Percentiles rank a stretch among this genome's conserved stretches.
Evolutionary conservation across 73 alveolate species (phyloP).

Genomic region (Tetrahymena thermophila): DNA sequence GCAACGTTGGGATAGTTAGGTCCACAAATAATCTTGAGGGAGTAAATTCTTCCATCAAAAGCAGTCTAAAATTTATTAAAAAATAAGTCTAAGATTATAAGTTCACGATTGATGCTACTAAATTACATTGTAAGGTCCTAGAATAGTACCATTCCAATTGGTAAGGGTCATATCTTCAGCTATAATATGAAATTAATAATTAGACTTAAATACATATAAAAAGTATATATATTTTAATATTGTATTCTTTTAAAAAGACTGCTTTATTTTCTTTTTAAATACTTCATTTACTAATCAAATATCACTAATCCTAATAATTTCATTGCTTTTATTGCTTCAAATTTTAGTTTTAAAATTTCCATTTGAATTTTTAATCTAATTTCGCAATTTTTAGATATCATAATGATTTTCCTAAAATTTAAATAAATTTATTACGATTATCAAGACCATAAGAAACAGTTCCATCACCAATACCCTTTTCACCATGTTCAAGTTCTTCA

Average conservation of each 20-base stretch:
- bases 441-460: slow-evolving; percentile 91
- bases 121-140: slow-evolving; percentile 77
- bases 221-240: too few species aligned
- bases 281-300: not conserved
- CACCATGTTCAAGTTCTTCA: slow-evolving; percentile 93
- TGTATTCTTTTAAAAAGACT: too few species aligned
- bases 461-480: slow-evolving; percentile 85
- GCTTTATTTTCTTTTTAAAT: not conserved
- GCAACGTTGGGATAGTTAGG: slow-evolving; percentile 83
- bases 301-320: not conserved
- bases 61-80: slow-evolving; percentile 36
- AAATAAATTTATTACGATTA: slow-evolving; percentile 43
- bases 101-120: not conserved
- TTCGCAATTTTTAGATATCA: not conserved
- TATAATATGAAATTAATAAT: not conserved
- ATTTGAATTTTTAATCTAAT: not conserved
- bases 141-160: slow-evolving; percentile 94
- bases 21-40: slow-evolving; percentile 79
- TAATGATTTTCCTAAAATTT: not conserved
- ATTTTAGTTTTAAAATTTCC: too few species aligned
- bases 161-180: slow-evolving; percentile 88
- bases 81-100: not conserved
- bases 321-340: not conserved
- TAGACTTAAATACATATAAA: not conserved
- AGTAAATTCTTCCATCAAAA: slow-evolving; percentile 79